Evolutionary conservation across 176 grass and related monocot genomes (phyloP), one percentile per base, ranked within the genome.

Genomic region (Rhynchospora breviuscula): DNA sequence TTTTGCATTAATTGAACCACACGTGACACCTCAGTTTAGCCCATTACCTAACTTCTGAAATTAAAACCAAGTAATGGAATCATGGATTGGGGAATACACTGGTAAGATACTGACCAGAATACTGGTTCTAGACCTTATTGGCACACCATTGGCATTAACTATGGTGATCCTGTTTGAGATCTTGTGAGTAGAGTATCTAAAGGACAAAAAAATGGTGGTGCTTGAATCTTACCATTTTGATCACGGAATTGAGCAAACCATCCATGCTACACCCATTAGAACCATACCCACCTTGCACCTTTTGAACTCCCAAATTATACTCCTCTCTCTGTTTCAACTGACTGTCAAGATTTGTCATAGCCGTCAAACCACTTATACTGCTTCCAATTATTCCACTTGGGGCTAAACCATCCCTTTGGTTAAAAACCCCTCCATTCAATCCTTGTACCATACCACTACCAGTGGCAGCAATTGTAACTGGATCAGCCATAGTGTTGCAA

Each of bases 201-300:
- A 69, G 63, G 51, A 47, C 40, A 1, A 0, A 48, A 56, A 29
- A 7, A 47, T 49, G 0, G 56, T 23, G 4, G 47, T 46, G 5
- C 13, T 35, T 14, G 0, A 80, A 83, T 52, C 80, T 85, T 93
- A 99, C 96, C 88, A 59, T 67, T 93, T 95, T 99, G 71, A 99
- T 93, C 70, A 99, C 85, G 21, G 96, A 95, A 89, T 87, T 93
- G 69, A 93, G 90, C 69, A 95, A 87, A 7, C 91, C 89, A 5
- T 95, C 89, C 0, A 95, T 87, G 29, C 82, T 93, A 86, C 88
- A 99, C 77, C 85, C 83, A 59, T 79, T 92, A 57, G 89, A 89
- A 66, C 84, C 88, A 85, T 87, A 79, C 78, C 90, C 96, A 26
- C 76, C 86, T 43, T 90, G 88, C 46, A 85, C 60, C 59, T 79